Conservation (phyloP, 225 moss, liverwort and hornwort species). For the Neckera pumila region DNA sequence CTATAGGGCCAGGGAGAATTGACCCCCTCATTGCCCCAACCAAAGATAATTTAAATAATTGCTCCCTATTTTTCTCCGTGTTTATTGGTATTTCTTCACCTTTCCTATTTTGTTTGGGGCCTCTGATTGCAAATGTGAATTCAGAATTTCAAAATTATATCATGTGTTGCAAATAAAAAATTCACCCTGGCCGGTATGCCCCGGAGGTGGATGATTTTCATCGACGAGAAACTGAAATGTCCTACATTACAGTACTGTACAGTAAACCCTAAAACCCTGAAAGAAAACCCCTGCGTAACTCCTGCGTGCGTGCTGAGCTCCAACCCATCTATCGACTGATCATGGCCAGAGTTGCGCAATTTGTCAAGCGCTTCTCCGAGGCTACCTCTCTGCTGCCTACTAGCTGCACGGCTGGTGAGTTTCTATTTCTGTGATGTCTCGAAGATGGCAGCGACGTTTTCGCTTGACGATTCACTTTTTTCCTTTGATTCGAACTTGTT, state of each 20-base stretch:
- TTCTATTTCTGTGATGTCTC: neutral
- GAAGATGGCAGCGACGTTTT: neutral
- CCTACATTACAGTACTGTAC: no score
- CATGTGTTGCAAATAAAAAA: no score
- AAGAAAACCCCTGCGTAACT: neutral
- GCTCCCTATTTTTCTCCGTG: no score
- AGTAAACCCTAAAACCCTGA: neutral
- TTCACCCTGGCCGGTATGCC: no score
- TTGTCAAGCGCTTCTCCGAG: slow-evolving; percentile 14
- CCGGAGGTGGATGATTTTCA: neutral
- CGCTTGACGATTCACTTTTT: neutral
- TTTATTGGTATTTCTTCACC: no score
- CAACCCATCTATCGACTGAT: neutral
- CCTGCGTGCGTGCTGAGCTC: neutral
- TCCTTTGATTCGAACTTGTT: neutral
- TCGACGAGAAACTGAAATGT: neutral
- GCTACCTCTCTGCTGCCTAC: neutral
- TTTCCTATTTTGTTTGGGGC: no score
- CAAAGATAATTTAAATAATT: no score
- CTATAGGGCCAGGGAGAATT: no score
- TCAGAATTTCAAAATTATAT: no score
- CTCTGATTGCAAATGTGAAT: no score
- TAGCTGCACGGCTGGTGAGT: neutral
- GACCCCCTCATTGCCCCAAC: no score
- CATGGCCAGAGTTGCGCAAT: slow-evolving; percentile 19